Conservation (phyloP, 2,329 filamentous ascomycete genomes). For the Fusarium sp. region DNA sequence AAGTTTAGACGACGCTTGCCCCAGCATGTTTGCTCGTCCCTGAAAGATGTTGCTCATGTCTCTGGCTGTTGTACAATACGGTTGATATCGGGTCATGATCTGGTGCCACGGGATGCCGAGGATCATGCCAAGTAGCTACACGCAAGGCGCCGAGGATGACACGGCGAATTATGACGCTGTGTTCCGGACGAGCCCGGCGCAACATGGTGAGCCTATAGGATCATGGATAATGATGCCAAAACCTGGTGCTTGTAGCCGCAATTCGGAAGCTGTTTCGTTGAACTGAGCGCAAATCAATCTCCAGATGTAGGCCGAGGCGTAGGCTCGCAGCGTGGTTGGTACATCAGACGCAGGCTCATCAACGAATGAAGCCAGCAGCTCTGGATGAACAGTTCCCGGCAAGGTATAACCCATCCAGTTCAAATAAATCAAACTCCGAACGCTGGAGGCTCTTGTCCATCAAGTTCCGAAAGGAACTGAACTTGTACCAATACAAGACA, state of each 20-base stretch:
- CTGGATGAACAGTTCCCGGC: constrained; percentile 9
- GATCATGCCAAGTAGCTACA: constrained; percentile 25
- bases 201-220: constrained; percentile 10
- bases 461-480: constrained; percentile 10
- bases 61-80: constrained; percentile 23
- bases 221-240: constrained; percentile 18
- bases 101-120: constrained; percentile 39
- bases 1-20: background rate
- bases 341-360: constrained; percentile 4
- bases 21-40: background rate
- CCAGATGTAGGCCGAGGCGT: constrained; percentile 35
- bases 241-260: constrained; percentile 31
- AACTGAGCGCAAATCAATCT: constrained; percentile 27
- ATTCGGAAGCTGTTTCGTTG: constrained; percentile 27
- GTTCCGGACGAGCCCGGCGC: constrained; percentile 28
- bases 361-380: constrained; percentile 8
- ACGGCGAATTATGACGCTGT: constrained; percentile 35
- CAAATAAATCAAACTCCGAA: constrained; percentile 8
- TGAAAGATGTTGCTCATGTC: constrained; percentile 2
- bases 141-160: constrained; percentile 32
- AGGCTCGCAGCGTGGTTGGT: constrained; percentile 18
- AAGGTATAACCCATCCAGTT: background rate
- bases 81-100: constrained; percentile 29
- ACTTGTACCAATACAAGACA: constrained; percentile 5
- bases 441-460: constrained; percentile 4